A percentile compares a stretch with the other conserved stretches of the same genome.
Conservation (phyloP, 2,329 filamentous ascomycete genomes). For the Phyllosticta citriasiana region DNA sequence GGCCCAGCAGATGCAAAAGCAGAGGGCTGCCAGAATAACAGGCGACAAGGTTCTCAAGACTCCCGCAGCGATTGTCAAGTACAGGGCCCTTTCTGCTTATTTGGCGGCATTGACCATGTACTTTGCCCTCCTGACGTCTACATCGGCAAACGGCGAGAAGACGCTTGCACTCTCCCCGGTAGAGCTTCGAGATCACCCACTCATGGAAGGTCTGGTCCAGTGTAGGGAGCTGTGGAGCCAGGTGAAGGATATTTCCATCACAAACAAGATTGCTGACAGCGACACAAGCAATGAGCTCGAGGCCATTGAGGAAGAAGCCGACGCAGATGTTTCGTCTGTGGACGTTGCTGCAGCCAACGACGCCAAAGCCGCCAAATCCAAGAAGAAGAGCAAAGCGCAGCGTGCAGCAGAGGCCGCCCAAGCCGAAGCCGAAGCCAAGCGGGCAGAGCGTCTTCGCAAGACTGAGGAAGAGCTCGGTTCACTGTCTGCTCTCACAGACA, state of each 20-base stretch:
- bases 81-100: slow-evolving; percentile 75
- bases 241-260: slow-evolving; percentile 54
- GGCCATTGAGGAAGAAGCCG: slow-evolving; percentile 22
- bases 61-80: slow-evolving; percentile 48
- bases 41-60: slow-evolving; percentile 19
- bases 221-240: slow-evolving; percentile 73
- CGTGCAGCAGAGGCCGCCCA: slow-evolving; percentile 42
- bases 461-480: slow-evolving; percentile 65
- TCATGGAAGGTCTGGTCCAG: slow-evolving; percentile 77
- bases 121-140: slow-evolving; percentile 83
- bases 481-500: slow-evolving; percentile 52
- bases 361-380: slow-evolving; percentile 23
- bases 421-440: slow-evolving; percentile 44
- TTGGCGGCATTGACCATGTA: slow-evolving; percentile 84
- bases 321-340: slow-evolving; percentile 11
- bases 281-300: slow-evolving; percentile 25
- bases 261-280: slow-evolving; percentile 32
- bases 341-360: slow-evolving; percentile 24
- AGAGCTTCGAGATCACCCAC: slow-evolving; percentile 78
- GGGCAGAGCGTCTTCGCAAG: slow-evolving; percentile 42
- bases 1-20: slow-evolving; percentile 36
- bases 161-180: slow-evolving; percentile 57
- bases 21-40: background rate
- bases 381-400: slow-evolving; percentile 39
- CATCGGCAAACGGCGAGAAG: slow-evolving; percentile 39